These are phyloP conservation scores for Mortierella sp. DNA, from an alignment of 371 early-diverging fungal species.

Conservation along the genomic window DNA sequence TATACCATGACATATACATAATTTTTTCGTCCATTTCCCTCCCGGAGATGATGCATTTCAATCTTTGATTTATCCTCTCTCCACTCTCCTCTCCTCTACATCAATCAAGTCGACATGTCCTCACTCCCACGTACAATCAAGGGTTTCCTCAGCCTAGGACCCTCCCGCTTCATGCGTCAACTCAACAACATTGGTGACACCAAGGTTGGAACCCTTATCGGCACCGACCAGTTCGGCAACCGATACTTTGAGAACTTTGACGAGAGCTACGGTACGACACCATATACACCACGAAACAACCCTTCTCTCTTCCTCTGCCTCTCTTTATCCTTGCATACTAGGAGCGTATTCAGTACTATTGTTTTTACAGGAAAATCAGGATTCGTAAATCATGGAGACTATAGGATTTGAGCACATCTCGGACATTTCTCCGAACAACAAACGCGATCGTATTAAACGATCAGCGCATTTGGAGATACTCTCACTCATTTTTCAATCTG, in stretches of 20 bases:
- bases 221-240: slow-evolving; percentile 91
- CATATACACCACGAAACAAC: not conserved
- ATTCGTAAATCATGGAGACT: not conserved
- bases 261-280: slow-evolving; percentile 79
- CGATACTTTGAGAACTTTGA: slow-evolving; percentile 90
- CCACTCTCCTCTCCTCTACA: slow-evolving; percentile 19
- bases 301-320: not conserved
- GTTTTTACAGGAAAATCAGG: not conserved
- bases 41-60: not conserved
- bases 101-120: slow-evolving; percentile 59
- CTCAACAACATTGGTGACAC: slow-evolving; percentile 83
- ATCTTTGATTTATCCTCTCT: slow-evolving; percentile 3
- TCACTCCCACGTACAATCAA: slow-evolving; percentile 72
- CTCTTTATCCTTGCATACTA: not conserved
- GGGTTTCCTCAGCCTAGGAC: slow-evolving; percentile 71
- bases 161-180: slow-evolving; percentile 72
- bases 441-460: not conserved
- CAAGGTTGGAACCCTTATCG: slow-evolving; percentile 88
- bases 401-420: not conserved
- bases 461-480: not conserved
- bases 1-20: not conserved
- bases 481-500: not conserved
- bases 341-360: not conserved
- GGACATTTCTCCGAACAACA: not conserved
- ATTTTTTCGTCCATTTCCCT: not conserved